A percentile compares a stretch with the other conserved stretches of the same genome.
phyloP scores from a whole-genome alignment of 306 rosid genomes.

The Acacia melanoxylon region DNA sequence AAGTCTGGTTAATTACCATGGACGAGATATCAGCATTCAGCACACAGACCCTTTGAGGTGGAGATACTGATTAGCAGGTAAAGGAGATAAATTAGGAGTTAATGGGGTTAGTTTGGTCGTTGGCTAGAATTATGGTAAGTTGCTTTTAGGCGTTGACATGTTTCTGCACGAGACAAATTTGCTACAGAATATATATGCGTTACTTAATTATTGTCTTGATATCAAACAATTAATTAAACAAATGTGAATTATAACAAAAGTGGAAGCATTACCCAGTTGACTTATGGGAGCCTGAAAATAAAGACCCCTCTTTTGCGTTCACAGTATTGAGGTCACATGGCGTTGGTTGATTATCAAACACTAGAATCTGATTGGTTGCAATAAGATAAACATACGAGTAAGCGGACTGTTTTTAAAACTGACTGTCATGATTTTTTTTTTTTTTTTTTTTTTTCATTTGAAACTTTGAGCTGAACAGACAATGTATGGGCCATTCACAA shows the following conservation, averaged over 20 bases:
- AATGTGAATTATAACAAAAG: neutral
- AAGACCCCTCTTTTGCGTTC: neutral
- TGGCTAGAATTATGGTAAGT: neutral
- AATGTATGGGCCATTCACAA: neutral
- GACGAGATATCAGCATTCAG: neutral
- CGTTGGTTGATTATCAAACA: constrained; percentile 13
- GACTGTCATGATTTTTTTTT: neutral
- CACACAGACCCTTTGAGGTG: neutral
- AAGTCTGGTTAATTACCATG: neutral
- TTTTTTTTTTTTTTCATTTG: too few relatives aligned
- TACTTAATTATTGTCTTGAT: neutral
- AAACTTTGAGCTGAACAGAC: neutral
- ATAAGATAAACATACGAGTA: neutral
- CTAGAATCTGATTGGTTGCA: neutral
- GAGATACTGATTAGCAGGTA: neutral
- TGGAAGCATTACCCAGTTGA: constrained; percentile 12
- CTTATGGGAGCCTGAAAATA: neutral
- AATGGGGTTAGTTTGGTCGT: neutral
- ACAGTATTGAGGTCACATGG: neutral
- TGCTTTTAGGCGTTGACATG: constrained; percentile 10
- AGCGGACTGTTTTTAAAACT: neutral
- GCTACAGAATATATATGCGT: neutral
- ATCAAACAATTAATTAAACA: neutral
- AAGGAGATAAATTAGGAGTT: neutral
- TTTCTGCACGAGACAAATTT: constrained; percentile 17